These are phyloP conservation scores for Lachancea fermentati DNA, from an alignment of 805 yeast genomes.

Conservation along the genomic window DNA sequence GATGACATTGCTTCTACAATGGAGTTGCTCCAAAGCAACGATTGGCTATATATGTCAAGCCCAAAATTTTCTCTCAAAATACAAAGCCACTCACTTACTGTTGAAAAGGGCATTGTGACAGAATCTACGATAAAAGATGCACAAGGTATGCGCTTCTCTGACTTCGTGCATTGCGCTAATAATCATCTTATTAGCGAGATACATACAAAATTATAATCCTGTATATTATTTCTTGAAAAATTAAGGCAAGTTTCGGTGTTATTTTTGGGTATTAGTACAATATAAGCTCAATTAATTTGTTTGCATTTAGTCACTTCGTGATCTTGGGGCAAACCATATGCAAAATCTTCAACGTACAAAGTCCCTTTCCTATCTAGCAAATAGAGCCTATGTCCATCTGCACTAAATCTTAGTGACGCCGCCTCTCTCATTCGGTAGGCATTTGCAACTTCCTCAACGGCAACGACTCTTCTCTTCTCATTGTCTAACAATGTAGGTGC, in stretches of 20 bases:
- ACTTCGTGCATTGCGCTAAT: slow-evolving; percentile 8
- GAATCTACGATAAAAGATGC: slow-evolving; percentile 12
- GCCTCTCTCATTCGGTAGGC: slow-evolving; percentile 68
- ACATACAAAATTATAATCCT: neutral
- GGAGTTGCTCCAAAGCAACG: slow-evolving; percentile 48
- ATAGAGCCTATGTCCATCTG: slow-evolving; percentile 74
- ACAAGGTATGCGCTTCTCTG: slow-evolving; percentile 17
- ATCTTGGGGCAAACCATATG: slow-evolving; percentile 75
- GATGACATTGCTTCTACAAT: slow-evolving; percentile 38
- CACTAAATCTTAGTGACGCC: slow-evolving; percentile 72
- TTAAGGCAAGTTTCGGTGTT: neutral
- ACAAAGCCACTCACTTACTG: slow-evolving; percentile 34
- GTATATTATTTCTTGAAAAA: neutral
- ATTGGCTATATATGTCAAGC: slow-evolving; percentile 72
- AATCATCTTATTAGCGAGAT: neutral
- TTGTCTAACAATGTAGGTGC: slow-evolving; percentile 55
- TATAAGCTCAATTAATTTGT: slow-evolving; percentile 36
- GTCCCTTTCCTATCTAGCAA: slow-evolving; percentile 78
- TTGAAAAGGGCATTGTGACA: slow-evolving; percentile 45
- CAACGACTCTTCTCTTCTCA: slow-evolving; percentile 42
- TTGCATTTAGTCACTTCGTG: slow-evolving; percentile 63
- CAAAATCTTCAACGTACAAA: slow-evolving; percentile 76
- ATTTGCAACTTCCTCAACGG: slow-evolving; percentile 72
- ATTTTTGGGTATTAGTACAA: neutral
- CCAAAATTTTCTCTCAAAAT: slow-evolving; percentile 63